A percentile compares a stretch with the other conserved stretches of the same genome.
Conservation (phyloP, 805 yeast species). For the Schwanniomyces yamadae region DNA sequence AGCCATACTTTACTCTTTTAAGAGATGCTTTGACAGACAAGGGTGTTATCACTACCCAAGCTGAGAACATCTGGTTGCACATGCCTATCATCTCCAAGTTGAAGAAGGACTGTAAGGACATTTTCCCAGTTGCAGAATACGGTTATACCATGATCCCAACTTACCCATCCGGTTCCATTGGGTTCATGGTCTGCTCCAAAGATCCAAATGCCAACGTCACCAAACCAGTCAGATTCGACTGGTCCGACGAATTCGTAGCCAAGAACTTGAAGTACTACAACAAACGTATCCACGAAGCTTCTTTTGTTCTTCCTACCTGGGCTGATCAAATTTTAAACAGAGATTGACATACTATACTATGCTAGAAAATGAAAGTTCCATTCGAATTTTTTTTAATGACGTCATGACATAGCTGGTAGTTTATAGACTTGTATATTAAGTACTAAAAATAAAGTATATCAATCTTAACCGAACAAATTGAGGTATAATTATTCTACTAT, state of each 20-base stretch:
- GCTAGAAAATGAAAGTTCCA: conserved; percentile 2
- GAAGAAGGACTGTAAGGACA: conserved; percentile 75
- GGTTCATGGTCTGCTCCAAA: conserved; percentile 95
- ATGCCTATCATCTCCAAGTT: conserved; percentile 78
- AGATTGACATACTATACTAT: conserved; percentile 2
- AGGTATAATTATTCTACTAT: no score
- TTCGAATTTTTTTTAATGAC: conserved; percentile 3
- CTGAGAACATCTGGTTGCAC: conserved; percentile 93
- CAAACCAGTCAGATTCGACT: conserved; percentile 61
- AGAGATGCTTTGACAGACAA: conserved; percentile 85
- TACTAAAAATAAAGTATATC: no score
- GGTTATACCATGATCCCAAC: conserved; percentile 94
- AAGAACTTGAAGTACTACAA: conserved; percentile 79
- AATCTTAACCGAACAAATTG: no score
- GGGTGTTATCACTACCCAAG: conserved; percentile 93
- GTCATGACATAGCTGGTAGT: conserved; percentile 3
- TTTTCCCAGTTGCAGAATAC: conserved; percentile 90
- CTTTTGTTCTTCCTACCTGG: conserved; percentile 91
- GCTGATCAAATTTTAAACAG: conserved; percentile 54
- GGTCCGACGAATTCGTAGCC: conserved; percentile 60
- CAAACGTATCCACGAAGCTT: conserved; percentile 78
- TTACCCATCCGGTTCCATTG: conserved; percentile 95
- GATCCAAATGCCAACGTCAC: conserved; percentile 61
- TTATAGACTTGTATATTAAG: conserved; percentile 2
- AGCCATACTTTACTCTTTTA: conserved; percentile 83